Base-by-base conservation (phyloP, 805 yeast genomes). In the Pichia scutulata region DNA sequence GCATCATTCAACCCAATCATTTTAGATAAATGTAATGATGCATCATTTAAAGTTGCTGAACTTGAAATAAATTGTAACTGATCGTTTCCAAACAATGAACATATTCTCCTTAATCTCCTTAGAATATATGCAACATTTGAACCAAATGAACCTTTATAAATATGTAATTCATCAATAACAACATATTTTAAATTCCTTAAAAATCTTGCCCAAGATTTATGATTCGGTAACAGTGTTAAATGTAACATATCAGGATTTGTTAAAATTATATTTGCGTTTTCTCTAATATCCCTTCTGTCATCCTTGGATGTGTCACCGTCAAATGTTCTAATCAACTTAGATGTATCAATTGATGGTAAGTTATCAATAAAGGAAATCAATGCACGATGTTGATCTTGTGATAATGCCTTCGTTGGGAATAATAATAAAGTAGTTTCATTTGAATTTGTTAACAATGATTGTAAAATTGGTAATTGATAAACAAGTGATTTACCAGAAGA, bases 201-300 rank as follows among this genome's bases (percentile, higher is more conserved):
- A 60, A 90, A 86, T 40, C 76, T 73, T 41, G 76, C 70, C 97
- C 98, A 93, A 23, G 72, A 68, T 28, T 76, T 76, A 66, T 85
- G 87, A 48, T 79, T 77, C 0, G 99, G 98, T 18, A 93, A 67
- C 12, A 93, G 80, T 30, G 90, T 82, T 0, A 88, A 76, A 64
- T 93, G 98, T 2, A 93, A 70, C 74, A 90, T 88, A 63, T 93
- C 99, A 0, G 99, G 99, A 60, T 93, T 93, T 0, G 98, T 88
- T 64, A 93, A 89, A 12, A 93, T 81, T 5, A 93, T 84, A 49
- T 84, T 81, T 0, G 96, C 89, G 44, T 72, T 71, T 23, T 74
- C 70, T 49, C 89, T 72, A 19, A 90, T 77, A 21, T 59, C 57
- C 0, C 65, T 65, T 26, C 97, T 72, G 21, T 71, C 70, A 2